A percentile compares a stretch with the other conserved stretches of the same genome.
phyloP scores from a whole-genome alignment of 441 rosid genomes.

The Biscutella laevigata region DNA sequence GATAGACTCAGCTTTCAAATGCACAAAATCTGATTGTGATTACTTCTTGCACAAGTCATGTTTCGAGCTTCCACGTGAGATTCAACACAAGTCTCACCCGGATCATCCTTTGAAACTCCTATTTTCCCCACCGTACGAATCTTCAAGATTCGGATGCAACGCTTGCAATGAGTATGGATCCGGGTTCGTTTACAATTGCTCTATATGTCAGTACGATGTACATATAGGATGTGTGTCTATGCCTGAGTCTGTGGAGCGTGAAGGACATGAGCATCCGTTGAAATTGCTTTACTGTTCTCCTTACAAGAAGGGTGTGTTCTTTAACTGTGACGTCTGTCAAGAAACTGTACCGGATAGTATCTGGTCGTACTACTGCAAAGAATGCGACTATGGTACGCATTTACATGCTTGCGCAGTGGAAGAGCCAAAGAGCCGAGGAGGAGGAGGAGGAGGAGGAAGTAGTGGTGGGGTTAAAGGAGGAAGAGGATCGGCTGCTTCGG shows the following conservation, averaged over 20 bases:
- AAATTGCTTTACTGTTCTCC: constrained; percentile 29
- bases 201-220: constrained; percentile 29
- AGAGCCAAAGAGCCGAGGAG: background rate
- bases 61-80: constrained; percentile 36
- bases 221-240: constrained; percentile 34
- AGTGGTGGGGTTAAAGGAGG: background rate
- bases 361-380: constrained; percentile 39
- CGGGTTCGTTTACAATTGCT: constrained; percentile 37
- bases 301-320: constrained; percentile 14
- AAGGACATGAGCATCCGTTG: constrained; percentile 26
- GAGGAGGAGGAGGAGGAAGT: background rate
- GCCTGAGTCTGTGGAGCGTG: constrained; percentile 29
- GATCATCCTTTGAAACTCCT: constrained; percentile 31
- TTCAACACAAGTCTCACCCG: constrained; percentile 33
- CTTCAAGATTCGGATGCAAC: constrained; percentile 23
- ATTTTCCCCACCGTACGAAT: constrained; percentile 23
- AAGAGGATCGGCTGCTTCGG: background rate
- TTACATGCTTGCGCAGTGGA: constrained; percentile 18
- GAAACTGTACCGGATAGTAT: constrained; percentile 25
- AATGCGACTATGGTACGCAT: constrained; percentile 29
- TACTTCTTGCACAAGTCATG: constrained; percentile 40
- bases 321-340: constrained; percentile 32
- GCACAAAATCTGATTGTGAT: constrained; percentile 27
- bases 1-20: constrained; percentile 19
- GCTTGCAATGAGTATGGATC: constrained; percentile 39